Evolutionary conservation across 306 rosid genomes (phyloP).

Genomic region (Rosa lucieae): DNA sequence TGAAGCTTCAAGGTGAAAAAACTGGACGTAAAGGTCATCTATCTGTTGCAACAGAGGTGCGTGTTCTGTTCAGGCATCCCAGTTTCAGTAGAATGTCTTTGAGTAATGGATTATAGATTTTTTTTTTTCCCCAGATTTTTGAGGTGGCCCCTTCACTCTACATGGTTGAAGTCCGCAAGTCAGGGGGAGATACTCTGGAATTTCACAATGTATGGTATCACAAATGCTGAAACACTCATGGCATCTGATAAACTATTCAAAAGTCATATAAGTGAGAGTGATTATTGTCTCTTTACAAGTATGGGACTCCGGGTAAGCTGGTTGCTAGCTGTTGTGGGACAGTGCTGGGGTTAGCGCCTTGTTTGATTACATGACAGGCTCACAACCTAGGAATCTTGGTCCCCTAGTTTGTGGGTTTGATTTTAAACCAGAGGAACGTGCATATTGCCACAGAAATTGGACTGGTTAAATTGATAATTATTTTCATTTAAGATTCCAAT

Average conservation of each 20-base stretch:
- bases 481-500: neutral
- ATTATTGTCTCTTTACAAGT: neutral
- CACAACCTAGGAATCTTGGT: neutral
- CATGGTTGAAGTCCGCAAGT: slow-evolving; percentile 91
- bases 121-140: slow-evolving; percentile 52
- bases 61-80: neutral
- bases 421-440: neutral
- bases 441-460: neutral
- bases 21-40: slow-evolving; percentile 93
- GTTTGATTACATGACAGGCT: neutral
- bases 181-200: slow-evolving; percentile 90
- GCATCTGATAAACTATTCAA: neutral
- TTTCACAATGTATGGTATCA: slow-evolving; percentile 79
- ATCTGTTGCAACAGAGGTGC: slow-evolving; percentile 86
- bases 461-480: neutral
- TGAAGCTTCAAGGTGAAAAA: slow-evolving; percentile 88
- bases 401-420: neutral
- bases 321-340: neutral
- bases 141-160: slow-evolving; percentile 93
- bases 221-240: neutral
- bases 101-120: neutral
- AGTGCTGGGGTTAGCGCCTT: neutral
- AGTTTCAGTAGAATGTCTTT: neutral
- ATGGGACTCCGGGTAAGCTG: neutral
- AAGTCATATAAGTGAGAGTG: neutral